Percentiles rank a stretch among this genome's conserved stretches.
Evolutionary conservation across 352 stramenopile genomes (phyloP).

Genomic region (Phytopythium ostracodes): DNA sequence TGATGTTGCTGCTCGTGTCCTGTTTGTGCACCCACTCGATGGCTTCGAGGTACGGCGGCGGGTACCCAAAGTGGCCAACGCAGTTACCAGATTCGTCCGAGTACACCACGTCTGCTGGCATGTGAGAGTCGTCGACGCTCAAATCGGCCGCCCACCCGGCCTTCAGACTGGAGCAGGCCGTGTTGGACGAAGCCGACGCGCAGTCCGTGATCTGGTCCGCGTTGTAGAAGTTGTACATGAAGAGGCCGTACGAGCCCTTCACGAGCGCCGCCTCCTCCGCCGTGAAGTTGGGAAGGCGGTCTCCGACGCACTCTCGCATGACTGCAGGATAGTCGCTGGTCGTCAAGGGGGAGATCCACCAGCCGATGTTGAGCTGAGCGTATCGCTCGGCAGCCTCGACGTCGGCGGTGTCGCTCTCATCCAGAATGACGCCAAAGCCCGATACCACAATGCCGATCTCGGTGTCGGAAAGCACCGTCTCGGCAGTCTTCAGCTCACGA

Average conservation of each 20-base stretch:
- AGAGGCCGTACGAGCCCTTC: constrained; percentile 87
- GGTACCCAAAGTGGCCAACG: constrained; percentile 32
- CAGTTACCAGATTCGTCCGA: constrained; percentile 3
- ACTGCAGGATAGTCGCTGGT: constrained; percentile 89
- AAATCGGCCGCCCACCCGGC: constrained; percentile 38
- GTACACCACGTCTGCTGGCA: constrained; percentile 23
- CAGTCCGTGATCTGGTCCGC: constrained; percentile 54
- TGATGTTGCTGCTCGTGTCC: constrained; percentile 30
- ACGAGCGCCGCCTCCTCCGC: constrained; percentile 64
- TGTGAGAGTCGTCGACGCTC: constrained; percentile 46
- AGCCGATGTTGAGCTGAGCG: constrained; percentile 88
- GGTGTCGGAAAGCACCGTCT: constrained; percentile 30
- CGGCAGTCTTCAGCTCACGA: constrained; percentile 54
- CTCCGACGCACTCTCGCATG: constrained; percentile 83
- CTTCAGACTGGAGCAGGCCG: constrained; percentile 27
- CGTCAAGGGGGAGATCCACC: constrained; percentile 89
- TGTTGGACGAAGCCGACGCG: constrained; percentile 23
- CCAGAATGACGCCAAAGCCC: constrained; percentile 75
- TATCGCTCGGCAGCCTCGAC: constrained; percentile 69
- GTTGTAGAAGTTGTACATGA: constrained; percentile 96
- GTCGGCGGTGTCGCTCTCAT: constrained; percentile 39
- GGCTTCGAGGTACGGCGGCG: constrained; percentile 39
- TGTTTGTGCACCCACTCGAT: constrained; percentile 45
- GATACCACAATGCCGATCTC: constrained; percentile 91
- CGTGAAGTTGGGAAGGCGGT: constrained; percentile 87